Evolutionary conservation across 208 protist genomes (phyloP), one percentile per base, ranked within the genome.

Genomic region (Kentomonas sorsogonicus): DNA sequence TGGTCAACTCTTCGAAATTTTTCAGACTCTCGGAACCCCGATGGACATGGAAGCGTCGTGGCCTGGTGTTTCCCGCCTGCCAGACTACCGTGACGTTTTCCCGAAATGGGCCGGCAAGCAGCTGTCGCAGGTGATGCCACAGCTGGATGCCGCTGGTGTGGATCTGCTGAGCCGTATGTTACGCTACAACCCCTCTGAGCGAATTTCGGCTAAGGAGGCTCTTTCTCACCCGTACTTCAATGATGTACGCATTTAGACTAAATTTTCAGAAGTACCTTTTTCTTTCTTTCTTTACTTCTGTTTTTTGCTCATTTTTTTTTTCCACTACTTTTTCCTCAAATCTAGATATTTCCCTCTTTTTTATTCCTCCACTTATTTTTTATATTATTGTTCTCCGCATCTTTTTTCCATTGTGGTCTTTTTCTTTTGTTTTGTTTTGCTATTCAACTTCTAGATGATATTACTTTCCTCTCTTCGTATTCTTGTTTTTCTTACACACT

Each of bases 1-100:
- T 54, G 98, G 99, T 40, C 92, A 99, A 79, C 86, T 99, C 15
- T 98, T 98, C 69, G 87, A 96, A 53, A 99, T 99, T 67, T 99
- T 99, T 69, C 89, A 97, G 57, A 67, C 81, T n/a, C 80, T 99
- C 36, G 96, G 97, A 30, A 99, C 96, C 11, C 97, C 98, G 5
- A 96, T 53, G 41, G 96, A 99, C 72, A 64, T 86, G 10, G 75
- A 89, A 30, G 89, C 71, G 26, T 96, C 89, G 23, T 99, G 98
- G 98, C 92, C 93, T 2, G 98, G 98, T 34, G 97, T 99, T 6
- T 94, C 94, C 11, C 53, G 80, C n/a, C 85, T 99, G 22, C 97
- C 97, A 20, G 93, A 99, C 66, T 99, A 96, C 65, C 97, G 94
- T 57, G 64, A 86, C 58, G 96, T 92, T 9, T 99, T 98, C 67